Base-by-base conservation (phyloP, 495 filamentous ascomycete genomes). In the Choiromyces venosus region DNA sequence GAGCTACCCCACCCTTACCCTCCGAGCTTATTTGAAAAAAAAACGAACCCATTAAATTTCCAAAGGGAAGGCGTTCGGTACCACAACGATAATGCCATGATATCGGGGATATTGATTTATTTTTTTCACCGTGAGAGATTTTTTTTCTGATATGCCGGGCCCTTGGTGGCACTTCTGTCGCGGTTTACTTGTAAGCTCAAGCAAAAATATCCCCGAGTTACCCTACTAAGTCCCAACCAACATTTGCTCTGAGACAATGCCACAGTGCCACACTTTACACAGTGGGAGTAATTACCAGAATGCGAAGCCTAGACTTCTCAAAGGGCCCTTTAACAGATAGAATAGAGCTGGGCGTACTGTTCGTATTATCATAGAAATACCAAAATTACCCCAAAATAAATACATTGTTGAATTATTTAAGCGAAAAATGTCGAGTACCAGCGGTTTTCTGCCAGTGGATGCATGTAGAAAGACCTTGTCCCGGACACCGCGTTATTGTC, bases 401-500 rank as follows among this genome's bases (percentile, higher is more conserved):
- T 61, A 33, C 25, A 12, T 29, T 4, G 25, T 33, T 18, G 52
- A 3, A 61, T 61, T 61, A 33, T 25, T 61, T 10, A 33, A 25
- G 25, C 12, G 25, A 33, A 33, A 12, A 16, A 12, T 61, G 25
- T 61, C 52, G 52, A 61, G 25, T 4, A 29, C 52, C 25, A 7
- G 12, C 52, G 52, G 25, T 61, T 61, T 61, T 61, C 52, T 61
- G 25, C 52, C 12, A 61, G 38, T 68, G 40, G 66, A 64, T 77
- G 74, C 74, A 77, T 77, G 76, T 73, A 29, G 36, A 42, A 64
- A 21, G 7, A 37, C 36, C n/a, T 64, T 65, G 69, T 40, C 42
- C 56, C 66, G 69, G 74, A 70, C 74, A 77, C 74, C 75, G 75
- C 74, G 75, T 77, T 77, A 72, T 71, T 61, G 67, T 71, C 42